Evolutionary conservation across 1,284 basidiomycete genomes (phyloP), one percentile per base, ranked within the genome.

Genomic region (Rhodotorula sp.): DNA sequence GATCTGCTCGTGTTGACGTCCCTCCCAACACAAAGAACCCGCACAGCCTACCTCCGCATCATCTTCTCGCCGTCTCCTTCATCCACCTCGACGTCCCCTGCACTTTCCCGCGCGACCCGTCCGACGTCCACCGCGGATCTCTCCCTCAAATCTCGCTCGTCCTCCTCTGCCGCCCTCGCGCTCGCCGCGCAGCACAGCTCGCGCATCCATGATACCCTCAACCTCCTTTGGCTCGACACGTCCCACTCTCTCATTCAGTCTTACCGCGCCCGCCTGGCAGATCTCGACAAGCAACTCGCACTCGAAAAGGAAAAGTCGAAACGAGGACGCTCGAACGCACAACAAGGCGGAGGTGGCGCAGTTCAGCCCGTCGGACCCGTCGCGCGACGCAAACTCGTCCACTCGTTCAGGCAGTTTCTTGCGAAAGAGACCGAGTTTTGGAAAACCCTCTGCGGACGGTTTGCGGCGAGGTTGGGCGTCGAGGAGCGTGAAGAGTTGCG

Each of bases 191-290:
- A 29, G 13, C 63, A 30, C 57, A n/a, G 20, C 24, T 8, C 47
- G 3, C 61, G 34, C 65, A 61, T 19, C 24, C 63, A 66, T 56
- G 70, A 77, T 34, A 89, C 90, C 81, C 86, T 89, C 54, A 91
- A 94, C 56, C 86, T 89, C 66, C 84, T 96, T 17, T 96, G 94
- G 93, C 89, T 93, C 85, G 88, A 92, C 77, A 95, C 93, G 0
- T 91, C 91, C 29, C 91, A 97, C 81, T 84, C 86, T 49, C 86
- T 94, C 80, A 96, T 97, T 75, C 83, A 88, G 34, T 84, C 86
- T 46, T 95, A 93, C 83, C 92, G 94, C 77, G 85, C 89, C 68
- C 85, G 85, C 56, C 86, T 95, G 72, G 80, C 86, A 60, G 79
- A 83, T 0, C 84, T 92, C 68, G 91, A 94, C 69, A 77, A 77